A percentile compares a stretch with the other conserved stretches of the same genome.
Conservation (phyloP, 1,284 basidiomycete genomes). For the Cystobasidiaceae sp. region DNA sequence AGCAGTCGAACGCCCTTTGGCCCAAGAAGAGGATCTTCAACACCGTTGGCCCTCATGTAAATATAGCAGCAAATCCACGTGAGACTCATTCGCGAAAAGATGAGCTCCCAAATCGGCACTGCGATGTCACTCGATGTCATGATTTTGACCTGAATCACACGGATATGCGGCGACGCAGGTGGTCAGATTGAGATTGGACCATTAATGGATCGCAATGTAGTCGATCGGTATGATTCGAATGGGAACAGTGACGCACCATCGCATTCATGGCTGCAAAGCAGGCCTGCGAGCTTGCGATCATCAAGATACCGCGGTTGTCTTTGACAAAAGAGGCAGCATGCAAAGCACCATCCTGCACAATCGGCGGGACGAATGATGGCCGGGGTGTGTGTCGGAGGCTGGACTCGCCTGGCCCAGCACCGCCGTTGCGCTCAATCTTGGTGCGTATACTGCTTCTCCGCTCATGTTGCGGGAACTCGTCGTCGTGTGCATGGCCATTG, state of each 20-base stretch:
- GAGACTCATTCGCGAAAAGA: slow-evolving; percentile 38
- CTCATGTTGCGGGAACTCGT: slow-evolving; percentile 10
- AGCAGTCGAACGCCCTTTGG: slow-evolving; percentile 37
- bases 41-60: not conserved
- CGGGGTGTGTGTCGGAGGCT: not conserved
- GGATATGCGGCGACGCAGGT: not conserved
- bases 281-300: slow-evolving; percentile 22
- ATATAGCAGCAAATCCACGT: slow-evolving; percentile 32
- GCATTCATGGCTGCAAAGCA: slow-evolving; percentile 28
- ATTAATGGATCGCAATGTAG: not conserved
- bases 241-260: not conserved
- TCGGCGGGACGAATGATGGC: not conserved
- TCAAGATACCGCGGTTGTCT: slow-evolving; percentile 24
- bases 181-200: not conserved
- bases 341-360: slow-evolving; percentile 1
- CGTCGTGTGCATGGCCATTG: not conserved
- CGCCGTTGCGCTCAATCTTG: slow-evolving; percentile 3
- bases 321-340: not conserved
- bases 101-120: slow-evolving; percentile 40
- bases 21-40: slow-evolving; percentile 34
- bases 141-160: slow-evolving; percentile 9
- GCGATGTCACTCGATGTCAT: slow-evolving; percentile 30
- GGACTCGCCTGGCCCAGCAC: not conserved
- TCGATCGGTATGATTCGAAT: not conserved
- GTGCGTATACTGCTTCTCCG: slow-evolving; percentile 6